A percentile compares a stretch with the other conserved stretches of the same genome.
Evolutionary conservation across 129 eudicot genomes (phyloP).

Genomic region (Ambrosia trifida): DNA sequence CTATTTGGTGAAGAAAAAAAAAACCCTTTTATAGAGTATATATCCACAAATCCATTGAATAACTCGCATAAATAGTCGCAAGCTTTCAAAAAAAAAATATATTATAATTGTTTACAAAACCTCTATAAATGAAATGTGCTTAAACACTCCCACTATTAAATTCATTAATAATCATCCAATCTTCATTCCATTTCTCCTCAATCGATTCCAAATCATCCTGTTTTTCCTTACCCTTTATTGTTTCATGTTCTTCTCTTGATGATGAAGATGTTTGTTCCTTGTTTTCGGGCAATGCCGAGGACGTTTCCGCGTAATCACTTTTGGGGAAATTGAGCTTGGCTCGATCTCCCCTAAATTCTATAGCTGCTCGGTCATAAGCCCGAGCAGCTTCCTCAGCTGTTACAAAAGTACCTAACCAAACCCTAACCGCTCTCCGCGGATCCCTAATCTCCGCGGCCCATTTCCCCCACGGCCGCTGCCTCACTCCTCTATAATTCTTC

Average conservation of each 20-base stretch:
- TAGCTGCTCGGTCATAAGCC: slow-evolving; percentile 67
- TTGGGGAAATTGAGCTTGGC: slow-evolving; percentile 61
- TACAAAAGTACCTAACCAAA: slow-evolving; percentile 76
- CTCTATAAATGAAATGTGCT: neutral
- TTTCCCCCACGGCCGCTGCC: slow-evolving; percentile 83
- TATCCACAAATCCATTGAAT: neutral
- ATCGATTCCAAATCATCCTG: slow-evolving; percentile 19
- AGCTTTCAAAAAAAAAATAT: neutral
- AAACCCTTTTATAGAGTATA: too few relatives aligned
- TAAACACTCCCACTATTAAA: slow-evolving; percentile 27
- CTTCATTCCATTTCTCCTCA: slow-evolving; percentile 42
- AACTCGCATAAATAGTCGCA: neutral
- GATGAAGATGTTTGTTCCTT: slow-evolving; percentile 4
- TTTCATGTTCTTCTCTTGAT: slow-evolving; percentile 2
- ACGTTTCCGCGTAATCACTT: slow-evolving; percentile 34
- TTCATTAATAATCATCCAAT: slow-evolving; percentile 55
- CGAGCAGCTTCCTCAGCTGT: slow-evolving; percentile 72
- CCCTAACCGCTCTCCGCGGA: slow-evolving; percentile 67
- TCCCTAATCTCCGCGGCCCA: slow-evolving; percentile 85
- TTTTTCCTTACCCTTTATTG: neutral
- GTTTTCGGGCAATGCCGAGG: slow-evolving; percentile 13
- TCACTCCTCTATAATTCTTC: slow-evolving; percentile 76
- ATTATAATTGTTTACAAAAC: neutral
- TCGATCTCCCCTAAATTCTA: slow-evolving; percentile 63
- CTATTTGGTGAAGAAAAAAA: too few relatives aligned